Evolutionary conservation across 2,329 filamentous ascomycete species (phyloP).

Genomic region (Colletotrichum abscissum): DNA sequence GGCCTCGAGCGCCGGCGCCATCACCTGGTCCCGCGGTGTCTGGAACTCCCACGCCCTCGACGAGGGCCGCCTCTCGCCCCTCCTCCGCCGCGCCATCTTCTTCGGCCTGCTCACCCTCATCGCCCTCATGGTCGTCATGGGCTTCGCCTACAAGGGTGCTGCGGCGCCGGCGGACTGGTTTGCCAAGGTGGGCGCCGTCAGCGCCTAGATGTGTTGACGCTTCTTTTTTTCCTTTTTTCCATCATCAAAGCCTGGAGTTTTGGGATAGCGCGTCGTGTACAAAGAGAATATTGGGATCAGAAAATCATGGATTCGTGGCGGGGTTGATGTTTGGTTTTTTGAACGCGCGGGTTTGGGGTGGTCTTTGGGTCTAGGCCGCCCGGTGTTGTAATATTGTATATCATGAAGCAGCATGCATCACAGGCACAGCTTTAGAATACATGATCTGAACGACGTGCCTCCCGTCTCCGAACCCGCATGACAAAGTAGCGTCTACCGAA

Average conservation of each 20-base stretch:
- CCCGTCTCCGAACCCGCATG: too few species aligned
- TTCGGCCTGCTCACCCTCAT: constrained; percentile 35
- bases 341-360: not conserved
- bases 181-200: constrained; percentile 1
- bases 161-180: constrained; percentile 29
- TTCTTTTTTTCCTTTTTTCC: not conserved
- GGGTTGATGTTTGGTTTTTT: not conserved
- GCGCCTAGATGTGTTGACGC: not conserved
- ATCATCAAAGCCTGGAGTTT: not conserved
- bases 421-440: constrained; percentile 12
- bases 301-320: too few species aligned
- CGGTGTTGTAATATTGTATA: not conserved
- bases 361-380: not conserved
- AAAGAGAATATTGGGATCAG: not conserved
- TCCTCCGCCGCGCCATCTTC: constrained; percentile 38
- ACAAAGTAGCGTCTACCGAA: too few species aligned
- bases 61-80: constrained; percentile 39
- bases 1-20: constrained; percentile 23
- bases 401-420: constrained; percentile 14
- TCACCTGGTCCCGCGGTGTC: constrained; percentile 31
- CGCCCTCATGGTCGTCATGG: constrained; percentile 36
- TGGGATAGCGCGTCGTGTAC: not conserved
- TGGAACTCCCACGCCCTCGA: constrained; percentile 36
- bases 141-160: constrained; percentile 32
- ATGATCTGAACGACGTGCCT: not conserved